Evolutionary conservation across 306 rosid genomes (phyloP).

Genomic region (Gastrolobium villosum): DNA sequence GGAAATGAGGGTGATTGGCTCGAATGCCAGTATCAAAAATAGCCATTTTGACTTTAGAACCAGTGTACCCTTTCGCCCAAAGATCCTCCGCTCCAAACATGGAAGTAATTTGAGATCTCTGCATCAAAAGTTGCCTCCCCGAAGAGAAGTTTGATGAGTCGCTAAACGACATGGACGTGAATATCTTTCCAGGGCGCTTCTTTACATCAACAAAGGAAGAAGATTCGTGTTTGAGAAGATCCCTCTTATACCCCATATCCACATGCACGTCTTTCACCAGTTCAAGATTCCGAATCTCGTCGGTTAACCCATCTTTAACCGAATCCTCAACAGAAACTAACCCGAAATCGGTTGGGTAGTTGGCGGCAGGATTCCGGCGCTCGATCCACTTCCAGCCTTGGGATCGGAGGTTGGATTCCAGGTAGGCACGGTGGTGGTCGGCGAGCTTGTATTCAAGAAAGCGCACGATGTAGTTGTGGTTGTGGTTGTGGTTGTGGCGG

Average conservation of each 20-base stretch:
- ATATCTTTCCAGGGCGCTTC: no score
- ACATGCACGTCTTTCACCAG: conserved; percentile 74
- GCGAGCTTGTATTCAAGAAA: conserved; percentile 61
- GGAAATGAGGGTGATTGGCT: conserved; percentile 92
- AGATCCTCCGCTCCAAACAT: conserved; percentile 88
- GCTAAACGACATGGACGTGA: no score
- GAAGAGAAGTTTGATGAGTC: no score
- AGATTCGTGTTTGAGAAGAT: conserved; percentile 44
- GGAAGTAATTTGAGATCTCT: conserved; percentile 95
- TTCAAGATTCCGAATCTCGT: conserved; percentile 57
- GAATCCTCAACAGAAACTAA: conserved; percentile 67
- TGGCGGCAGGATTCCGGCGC: conserved; percentile 69
- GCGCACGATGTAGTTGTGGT: conserved; percentile 66
- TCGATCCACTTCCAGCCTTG: conserved; percentile 76
- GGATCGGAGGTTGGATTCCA: conserved; percentile 56
- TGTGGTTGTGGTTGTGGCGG: not conserved
- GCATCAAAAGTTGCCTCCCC: not conserved
- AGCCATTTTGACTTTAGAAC: conserved; percentile 94
- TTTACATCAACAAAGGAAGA: no score
- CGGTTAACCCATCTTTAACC: conserved; percentile 48
- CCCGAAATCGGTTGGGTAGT: conserved; percentile 75
- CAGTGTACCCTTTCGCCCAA: conserved; percentile 89
- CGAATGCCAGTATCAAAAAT: conserved; percentile 97
- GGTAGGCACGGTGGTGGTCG: conserved; percentile 59
- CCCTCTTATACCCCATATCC: conserved; percentile 64